Percentiles rank a stretch among this genome's conserved stretches.
These are phyloP conservation scores for Boeremia lycopersici DNA, from an alignment of 2,329 filamentous ascomycete species.

Conservation along the genomic window DNA sequence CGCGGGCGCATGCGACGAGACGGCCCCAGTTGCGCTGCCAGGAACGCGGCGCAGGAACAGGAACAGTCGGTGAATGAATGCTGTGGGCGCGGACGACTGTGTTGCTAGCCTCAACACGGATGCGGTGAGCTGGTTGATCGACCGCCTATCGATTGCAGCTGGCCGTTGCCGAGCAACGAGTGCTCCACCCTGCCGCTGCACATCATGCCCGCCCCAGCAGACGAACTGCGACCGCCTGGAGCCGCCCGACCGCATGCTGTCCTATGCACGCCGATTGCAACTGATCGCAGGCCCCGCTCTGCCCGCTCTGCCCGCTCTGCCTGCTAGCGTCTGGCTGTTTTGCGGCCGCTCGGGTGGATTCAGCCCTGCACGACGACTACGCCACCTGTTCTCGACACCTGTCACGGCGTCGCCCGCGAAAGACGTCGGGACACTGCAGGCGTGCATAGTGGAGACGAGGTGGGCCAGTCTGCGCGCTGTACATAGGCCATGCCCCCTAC, in stretches of 20 bases:
- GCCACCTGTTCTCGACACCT: constrained; percentile 6
- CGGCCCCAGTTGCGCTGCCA: constrained; percentile 26
- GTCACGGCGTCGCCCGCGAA: constrained; percentile 3
- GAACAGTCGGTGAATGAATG: constrained; percentile 4
- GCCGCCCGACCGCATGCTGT: constrained; percentile 9
- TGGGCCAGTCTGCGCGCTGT: neutral
- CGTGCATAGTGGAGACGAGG: neutral
- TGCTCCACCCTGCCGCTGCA: constrained; percentile 15
- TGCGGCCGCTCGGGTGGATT: neutral
- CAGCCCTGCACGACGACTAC: constrained; percentile 5
- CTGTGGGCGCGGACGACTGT: constrained; percentile 8
- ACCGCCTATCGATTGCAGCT: constrained; percentile 11
- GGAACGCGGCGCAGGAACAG: constrained; percentile 10
- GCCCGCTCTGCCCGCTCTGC: constrained; percentile 5
- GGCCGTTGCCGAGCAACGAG: constrained; percentile 20
- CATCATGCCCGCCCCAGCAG: constrained; percentile 7
- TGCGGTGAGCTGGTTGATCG: constrained; percentile 19
- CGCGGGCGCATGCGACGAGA: constrained; percentile 25
- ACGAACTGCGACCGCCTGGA: neutral
- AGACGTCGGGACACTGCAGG: neutral
- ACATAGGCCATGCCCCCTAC: constrained; percentile 23
- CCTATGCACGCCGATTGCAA: constrained; percentile 9
- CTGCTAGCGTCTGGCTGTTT: constrained; percentile 1
- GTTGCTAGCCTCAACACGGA: constrained; percentile 24
- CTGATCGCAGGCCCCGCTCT: constrained; percentile 7